Percentiles rank a stretch among this genome's conserved stretches.
Conservation (phyloP, 495 filamentous ascomycete genomes). For the Cercophora newfieldiana region DNA sequence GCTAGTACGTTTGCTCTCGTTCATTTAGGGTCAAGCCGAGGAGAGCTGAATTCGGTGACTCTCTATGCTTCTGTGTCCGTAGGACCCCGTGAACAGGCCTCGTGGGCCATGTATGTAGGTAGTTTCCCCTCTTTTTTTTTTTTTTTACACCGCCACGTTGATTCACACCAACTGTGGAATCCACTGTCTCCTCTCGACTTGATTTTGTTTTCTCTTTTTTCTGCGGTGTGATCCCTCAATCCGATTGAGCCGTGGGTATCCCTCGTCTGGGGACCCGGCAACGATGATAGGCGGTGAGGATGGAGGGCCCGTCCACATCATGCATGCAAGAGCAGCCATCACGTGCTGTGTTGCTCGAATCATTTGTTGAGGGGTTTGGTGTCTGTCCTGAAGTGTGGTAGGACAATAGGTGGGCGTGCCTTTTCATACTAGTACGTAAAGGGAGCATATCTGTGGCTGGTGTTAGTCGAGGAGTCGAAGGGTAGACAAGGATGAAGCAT, state of each 20-base stretch:
- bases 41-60: neutral
- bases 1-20: neutral
- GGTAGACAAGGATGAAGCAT: too few species aligned
- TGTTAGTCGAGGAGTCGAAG: slow-evolving; percentile 9
- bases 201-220: neutral
- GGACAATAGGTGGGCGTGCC: neutral
- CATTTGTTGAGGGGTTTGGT: neutral
- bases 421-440: slow-evolving; percentile 50
- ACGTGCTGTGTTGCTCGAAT: neutral
- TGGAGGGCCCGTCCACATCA: neutral
- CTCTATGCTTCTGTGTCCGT: too few species aligned
- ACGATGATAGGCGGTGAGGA: slow-evolving; percentile 4
- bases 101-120: too few species aligned
- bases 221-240: neutral
- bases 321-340: neutral
- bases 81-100: neutral
- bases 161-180: neutral
- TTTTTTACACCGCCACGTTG: neutral
- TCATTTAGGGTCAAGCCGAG: neutral
- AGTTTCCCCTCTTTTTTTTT: neutral
- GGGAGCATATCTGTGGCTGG: slow-evolving; percentile 49
- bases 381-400: neutral
- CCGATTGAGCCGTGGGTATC: neutral
- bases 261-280: slow-evolving; percentile 1
- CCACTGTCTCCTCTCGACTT: neutral